Evolutionary conservation across 73 alveolate genomes (phyloP).

Genomic region (Symbiodinium pilosum): DNA sequence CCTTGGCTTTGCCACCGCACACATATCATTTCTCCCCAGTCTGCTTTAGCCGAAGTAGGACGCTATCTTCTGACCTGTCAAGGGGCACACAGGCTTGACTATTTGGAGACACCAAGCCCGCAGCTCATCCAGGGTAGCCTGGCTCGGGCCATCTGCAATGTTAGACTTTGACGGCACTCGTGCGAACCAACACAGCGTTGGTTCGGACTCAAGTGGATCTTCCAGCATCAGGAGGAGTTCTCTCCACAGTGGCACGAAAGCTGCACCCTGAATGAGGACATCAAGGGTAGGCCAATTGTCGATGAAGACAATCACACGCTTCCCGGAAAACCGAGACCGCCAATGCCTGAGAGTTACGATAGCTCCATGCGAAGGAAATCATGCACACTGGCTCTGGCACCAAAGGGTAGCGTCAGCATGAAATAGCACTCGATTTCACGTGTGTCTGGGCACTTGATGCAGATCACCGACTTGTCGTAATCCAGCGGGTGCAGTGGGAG

Average conservation of each 20-base stretch:
- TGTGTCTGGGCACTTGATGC: not conserved
- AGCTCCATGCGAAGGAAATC: constrained; percentile 1
- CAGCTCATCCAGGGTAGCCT: not conserved
- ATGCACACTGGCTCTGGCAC: constrained; percentile 33
- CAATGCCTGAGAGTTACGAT: not conserved
- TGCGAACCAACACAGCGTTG: not conserved
- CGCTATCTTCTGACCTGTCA: not conserved
- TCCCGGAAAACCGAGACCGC: not conserved
- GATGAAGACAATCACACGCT: not conserved
- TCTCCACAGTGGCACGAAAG: not conserved
- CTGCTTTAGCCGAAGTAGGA: not conserved
- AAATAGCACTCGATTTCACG: not conserved
- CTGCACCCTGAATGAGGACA: constrained; percentile 15
- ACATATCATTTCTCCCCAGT: not conserved
- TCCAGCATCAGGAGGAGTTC: not conserved
- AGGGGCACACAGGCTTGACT: not conserved
- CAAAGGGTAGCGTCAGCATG: constrained; percentile 6
- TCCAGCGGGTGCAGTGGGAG: constrained; percentile 35
- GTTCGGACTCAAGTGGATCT: not conserved
- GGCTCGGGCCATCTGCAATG: constrained; percentile 9
- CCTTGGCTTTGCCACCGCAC: not conserved
- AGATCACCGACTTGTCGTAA: not conserved
- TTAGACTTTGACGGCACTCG: constrained; percentile 6
- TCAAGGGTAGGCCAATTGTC: constrained; percentile 21
- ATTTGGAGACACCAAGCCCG: not conserved